Evolutionary conservation across 2,329 filamentous ascomycete species (phyloP).

Genomic region (Fonsecaea nubica): DNA sequence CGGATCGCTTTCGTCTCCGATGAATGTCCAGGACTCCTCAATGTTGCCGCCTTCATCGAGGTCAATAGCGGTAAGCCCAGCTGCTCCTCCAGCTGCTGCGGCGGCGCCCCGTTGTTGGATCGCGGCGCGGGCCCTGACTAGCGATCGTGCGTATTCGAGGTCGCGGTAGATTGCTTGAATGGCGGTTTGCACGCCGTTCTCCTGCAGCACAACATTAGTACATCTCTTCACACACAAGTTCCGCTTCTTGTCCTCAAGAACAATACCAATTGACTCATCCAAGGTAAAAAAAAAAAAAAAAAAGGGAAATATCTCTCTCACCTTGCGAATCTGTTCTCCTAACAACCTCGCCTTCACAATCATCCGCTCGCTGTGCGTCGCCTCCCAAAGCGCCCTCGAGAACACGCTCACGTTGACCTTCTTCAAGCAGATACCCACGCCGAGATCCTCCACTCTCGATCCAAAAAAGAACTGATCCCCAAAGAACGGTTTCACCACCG

Average conservation of each 20-base stretch:
- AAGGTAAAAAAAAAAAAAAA: background rate
- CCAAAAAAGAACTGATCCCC: conserved; percentile 98
- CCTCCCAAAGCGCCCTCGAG: conserved; percentile 86
- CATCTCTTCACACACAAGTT: background rate
- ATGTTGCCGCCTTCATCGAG: conserved; percentile 58
- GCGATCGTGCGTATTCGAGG: conserved; percentile 85
- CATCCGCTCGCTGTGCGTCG: conserved; percentile 88
- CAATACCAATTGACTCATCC: background rate
- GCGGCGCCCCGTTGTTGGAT: conserved; percentile 15
- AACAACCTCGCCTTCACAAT: conserved; percentile 81
- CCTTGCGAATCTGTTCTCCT: conserved; percentile 85
- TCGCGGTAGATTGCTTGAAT: conserved; percentile 95
- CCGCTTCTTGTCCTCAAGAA: background rate
- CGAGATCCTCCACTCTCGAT: conserved; percentile 84
- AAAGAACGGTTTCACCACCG: conserved; percentile 95
- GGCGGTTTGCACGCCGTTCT: conserved; percentile 86
- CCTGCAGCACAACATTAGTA: conserved; percentile 57
- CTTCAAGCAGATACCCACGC: conserved; percentile 87
- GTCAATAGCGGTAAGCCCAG: conserved; percentile 42
- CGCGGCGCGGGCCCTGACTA: conserved; percentile 69
- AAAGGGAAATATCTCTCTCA: conserved; percentile 55
- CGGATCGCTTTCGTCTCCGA: conserved; percentile 67
- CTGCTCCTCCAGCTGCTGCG: conserved; percentile 40
- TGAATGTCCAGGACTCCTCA: conserved; percentile 89
- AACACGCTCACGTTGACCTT: conserved; percentile 88